Percentiles rank a stretch among this genome's conserved stretches.
These are phyloP conservation scores for Gossypium schwendimanii DNA, from an alignment of 441 rosid genomes.

Conservation along the genomic window DNA sequence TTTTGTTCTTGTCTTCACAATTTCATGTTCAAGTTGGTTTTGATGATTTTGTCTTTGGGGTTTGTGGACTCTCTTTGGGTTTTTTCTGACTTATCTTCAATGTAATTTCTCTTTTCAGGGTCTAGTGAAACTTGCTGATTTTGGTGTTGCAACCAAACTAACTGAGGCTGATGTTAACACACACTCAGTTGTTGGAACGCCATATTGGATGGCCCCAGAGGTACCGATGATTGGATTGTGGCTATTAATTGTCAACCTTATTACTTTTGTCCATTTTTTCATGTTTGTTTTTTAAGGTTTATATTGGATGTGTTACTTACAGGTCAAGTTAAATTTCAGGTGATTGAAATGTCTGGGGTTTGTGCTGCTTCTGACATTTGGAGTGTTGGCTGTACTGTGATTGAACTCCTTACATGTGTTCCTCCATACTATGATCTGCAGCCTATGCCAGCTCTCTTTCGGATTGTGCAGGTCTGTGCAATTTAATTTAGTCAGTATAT, in stretches of 20 bases:
- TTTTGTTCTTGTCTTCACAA: background rate
- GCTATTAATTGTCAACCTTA: background rate
- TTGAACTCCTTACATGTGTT: conserved; percentile 90
- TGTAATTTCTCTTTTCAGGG: conserved; percentile 49
- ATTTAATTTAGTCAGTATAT: conserved; percentile 2
- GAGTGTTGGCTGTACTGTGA: conserved; percentile 99
- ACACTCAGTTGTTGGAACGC: conserved; percentile 99
- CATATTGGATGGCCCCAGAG: conserved; percentile 99
- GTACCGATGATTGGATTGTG: conserved; percentile 25
- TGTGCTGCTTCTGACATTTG: conserved; percentile 99
- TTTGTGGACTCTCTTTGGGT: conserved; percentile 8
- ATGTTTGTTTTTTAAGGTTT: background rate
- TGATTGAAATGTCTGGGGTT: conserved; percentile 99
- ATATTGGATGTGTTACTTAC: conserved; percentile 3
- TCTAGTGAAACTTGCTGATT: conserved; percentile 99
- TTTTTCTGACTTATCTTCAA: conserved; percentile 8
- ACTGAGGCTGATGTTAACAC: conserved; percentile 98
- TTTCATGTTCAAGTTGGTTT: background rate
- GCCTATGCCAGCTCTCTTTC: conserved; percentile 99
- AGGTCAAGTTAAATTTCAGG: conserved; percentile 43
- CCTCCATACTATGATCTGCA: conserved; percentile 99
- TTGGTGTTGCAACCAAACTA: conserved; percentile 99
- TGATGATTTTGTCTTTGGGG: background rate
- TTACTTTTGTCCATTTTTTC: conserved; percentile 1
- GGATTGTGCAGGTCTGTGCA: conserved; percentile 83